Base-by-base conservation (phyloP, 2,329 filamentous ascomycete genomes). In the Ophiobolus disseminans region DNA sequence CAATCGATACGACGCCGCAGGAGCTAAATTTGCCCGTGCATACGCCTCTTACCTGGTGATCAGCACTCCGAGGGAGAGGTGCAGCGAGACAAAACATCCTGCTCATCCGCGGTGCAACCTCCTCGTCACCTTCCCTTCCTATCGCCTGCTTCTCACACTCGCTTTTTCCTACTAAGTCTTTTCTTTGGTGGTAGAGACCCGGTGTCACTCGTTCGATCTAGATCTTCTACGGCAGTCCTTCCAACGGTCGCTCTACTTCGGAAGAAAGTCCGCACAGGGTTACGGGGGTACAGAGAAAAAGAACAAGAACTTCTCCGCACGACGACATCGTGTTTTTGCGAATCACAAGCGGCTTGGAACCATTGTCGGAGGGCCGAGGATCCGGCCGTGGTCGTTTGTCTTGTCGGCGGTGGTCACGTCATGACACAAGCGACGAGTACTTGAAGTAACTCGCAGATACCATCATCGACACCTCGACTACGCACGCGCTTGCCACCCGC, bases 11-110 rank as follows among this genome's bases (percentile, higher is more conserved):
- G 32, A 57, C 55, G 53, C 49, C 59, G 45, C 51, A 43, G 42
- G 62, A n/a, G 50, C 63, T 66, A 62, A 61, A 48, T 58, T 60
- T 60, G 63, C 53, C 55, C 54, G 50, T 57, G 59, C 57, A 43
- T 37, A 38, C 19, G 16, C 25, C 8, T 14, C 19, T 14, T n/a
- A 35, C 47, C 58, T 56, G 60, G 48, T 63, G 65, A 69, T 66
- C 62, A 66, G 57, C 64, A 50, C 44, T 28, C 48, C 46, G 48
- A 53, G 52, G n/a, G 19, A 39, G 32, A 14, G n/a, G 31, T 32
- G 45, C 32, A 52, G 47, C 54, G 58, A 46, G 58, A 58, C 50
- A 56, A 60, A 63, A 64, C 55, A 57, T 58, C 42, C 60, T 55
- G 47, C 45, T 21, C 44, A 42, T 50, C 52, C 45, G 37, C 50